A percentile compares a stretch with the other conserved stretches of the same genome.
Evolutionary conservation across 78 protist genomes (phyloP).

Genomic region (Polysphondylium violaceum): DNA sequence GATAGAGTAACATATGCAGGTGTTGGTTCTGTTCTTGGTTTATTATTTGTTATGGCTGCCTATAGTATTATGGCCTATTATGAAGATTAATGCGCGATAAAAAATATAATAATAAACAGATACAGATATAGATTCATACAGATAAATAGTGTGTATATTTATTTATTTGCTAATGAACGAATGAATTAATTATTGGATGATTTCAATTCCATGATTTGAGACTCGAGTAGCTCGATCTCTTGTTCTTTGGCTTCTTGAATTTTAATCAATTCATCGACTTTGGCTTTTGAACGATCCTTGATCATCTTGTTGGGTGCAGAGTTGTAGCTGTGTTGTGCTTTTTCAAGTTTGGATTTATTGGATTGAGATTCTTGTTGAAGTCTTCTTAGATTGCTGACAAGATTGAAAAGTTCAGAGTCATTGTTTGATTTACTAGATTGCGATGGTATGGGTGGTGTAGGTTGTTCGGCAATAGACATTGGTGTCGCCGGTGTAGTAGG

Average conservation of each 20-base stretch:
- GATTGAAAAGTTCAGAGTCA: neutral
- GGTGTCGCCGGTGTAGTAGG: neutral
- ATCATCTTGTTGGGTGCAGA: constrained; percentile 27
- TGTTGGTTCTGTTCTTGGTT: constrained; percentile 19
- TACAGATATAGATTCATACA: neutral
- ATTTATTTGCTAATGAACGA: neutral
- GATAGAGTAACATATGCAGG: constrained; percentile 69
- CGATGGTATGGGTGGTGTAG: constrained; percentile 3
- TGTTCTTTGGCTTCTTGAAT: neutral
- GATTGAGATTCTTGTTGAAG: constrained; percentile 58
- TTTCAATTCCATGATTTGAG: constrained; percentile 10
- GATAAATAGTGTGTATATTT: neutral
- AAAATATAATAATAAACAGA: neutral
- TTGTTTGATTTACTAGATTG: neutral
- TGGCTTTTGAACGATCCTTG: constrained; percentile 24
- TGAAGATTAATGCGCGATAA: constrained; percentile 20
- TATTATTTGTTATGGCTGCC: constrained; percentile 35
- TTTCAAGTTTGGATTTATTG: constrained; percentile 4
- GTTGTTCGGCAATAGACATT: neutral
- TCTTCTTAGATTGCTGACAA: constrained; percentile 25
- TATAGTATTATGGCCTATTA: constrained; percentile 54
- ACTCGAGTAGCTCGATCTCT: constrained; percentile 34
- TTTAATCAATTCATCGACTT: constrained; percentile 6
- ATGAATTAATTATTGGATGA: neutral
- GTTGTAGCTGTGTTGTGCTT: neutral